Evolutionary conservation across 805 yeast genomes (phyloP).

Genomic region (Metschnikowia borealis): DNA sequence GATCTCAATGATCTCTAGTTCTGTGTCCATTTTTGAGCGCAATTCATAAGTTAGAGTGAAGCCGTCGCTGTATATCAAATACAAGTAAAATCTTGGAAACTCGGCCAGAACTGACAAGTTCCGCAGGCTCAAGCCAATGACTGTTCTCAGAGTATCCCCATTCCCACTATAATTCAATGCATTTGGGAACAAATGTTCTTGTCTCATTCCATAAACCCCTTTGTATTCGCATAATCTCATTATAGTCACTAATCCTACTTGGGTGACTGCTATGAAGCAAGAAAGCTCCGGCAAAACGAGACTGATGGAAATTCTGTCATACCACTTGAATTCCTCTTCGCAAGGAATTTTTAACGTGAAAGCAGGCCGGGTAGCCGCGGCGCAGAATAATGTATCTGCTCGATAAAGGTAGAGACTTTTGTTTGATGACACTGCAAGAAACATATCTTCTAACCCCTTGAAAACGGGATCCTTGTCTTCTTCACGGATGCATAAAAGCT

Average conservation of each 20-base stretch:
- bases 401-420: conserved; percentile 10
- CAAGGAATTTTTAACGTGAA: conserved; percentile 7
- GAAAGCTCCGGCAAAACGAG: conserved; percentile 33
- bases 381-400: conserved; percentile 13
- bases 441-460: background rate
- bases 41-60: conserved; percentile 16
- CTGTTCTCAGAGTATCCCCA: conserved; percentile 27
- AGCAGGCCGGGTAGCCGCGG: conserved; percentile 11
- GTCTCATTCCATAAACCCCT: conserved; percentile 40
- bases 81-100: conserved; percentile 27
- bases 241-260: conserved; percentile 35
- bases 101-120: conserved; percentile 19
- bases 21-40: background rate
- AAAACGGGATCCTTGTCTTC: background rate
- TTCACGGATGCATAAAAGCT: background rate
- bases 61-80: conserved; percentile 35
- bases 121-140: conserved; percentile 30
- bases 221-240: conserved; percentile 34
- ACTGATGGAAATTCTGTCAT: conserved; percentile 36
- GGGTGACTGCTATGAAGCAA: conserved; percentile 33
- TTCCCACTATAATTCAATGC: conserved; percentile 26
- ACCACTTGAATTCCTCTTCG: conserved; percentile 26
- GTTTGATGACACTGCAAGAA: conserved; percentile 15
- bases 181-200: conserved; percentile 40
- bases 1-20: background rate